Conservation (phyloP, 1,139 yeast species). For the Hemisphaericaspora lyxosophila region DNA sequence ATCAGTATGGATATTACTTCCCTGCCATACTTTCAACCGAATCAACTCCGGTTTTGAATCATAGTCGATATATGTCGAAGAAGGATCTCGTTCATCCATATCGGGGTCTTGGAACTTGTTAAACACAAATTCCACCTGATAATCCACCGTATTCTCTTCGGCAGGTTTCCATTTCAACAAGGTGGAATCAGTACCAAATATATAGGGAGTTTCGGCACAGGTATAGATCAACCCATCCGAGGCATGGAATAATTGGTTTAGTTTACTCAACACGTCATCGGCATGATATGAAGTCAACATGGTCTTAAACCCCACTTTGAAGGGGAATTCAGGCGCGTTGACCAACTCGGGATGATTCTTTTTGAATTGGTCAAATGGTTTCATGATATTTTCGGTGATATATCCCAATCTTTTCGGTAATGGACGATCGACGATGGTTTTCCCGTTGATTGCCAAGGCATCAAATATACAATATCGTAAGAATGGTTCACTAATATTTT, state of each 20-base stretch:
- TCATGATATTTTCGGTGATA: constrained; percentile 76
- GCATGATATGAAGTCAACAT: constrained; percentile 85
- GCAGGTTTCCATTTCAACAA: constrained; percentile 96
- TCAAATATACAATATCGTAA: constrained; percentile 86
- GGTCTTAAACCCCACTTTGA: constrained; percentile 78
- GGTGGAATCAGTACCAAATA: constrained; percentile 81
- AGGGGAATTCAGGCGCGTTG: constrained; percentile 68
- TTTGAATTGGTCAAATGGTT: constrained; percentile 76
- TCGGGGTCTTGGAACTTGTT: constrained; percentile 67
- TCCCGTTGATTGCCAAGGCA: constrained; percentile 80
- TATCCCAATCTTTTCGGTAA: constrained; percentile 84
- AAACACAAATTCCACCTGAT: constrained; percentile 69
- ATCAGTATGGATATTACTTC: constrained; percentile 63
- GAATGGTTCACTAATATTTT: constrained; percentile 46
- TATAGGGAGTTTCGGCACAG: constrained; percentile 84
- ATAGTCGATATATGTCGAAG: constrained; percentile 74
- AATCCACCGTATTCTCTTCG: constrained; percentile 90
- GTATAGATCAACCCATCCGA: constrained; percentile 95
- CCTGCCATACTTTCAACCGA: constrained; percentile 76
- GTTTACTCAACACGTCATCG: constrained; percentile 68
- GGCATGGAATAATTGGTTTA: constrained; percentile 78
- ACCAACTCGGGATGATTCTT: constrained; percentile 69
- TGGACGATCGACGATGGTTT: constrained; percentile 63
- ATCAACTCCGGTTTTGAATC: constrained; percentile 70
- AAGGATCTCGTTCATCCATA: constrained; percentile 68